phyloP scores from a whole-genome alignment of 805 yeast species.

The Kluyveromyces aestuarii region DNA sequence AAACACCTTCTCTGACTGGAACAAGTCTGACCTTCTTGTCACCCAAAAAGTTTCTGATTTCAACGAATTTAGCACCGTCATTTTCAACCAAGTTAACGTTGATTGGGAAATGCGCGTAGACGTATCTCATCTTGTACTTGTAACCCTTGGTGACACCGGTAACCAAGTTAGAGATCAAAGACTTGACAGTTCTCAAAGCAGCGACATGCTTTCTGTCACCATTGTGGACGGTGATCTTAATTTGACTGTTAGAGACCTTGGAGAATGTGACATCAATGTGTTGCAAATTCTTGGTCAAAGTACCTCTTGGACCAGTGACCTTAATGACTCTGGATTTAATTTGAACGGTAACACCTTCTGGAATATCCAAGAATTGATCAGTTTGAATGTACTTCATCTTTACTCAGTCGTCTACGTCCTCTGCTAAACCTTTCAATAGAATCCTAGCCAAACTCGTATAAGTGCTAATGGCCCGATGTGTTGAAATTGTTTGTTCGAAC shows the following conservation, averaged over 20 bases:
- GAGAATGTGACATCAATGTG: conserved; percentile 92
- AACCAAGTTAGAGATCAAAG: conserved; percentile 86
- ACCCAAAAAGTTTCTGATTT: conserved; percentile 99
- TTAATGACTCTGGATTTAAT: conserved; percentile 86
- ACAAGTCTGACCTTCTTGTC: conserved; percentile 94
- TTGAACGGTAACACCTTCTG: conserved; percentile 86
- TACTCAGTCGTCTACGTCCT: not conserved
- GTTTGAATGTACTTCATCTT: conserved; percentile 79
- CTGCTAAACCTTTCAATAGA: not conserved
- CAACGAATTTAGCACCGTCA: conserved; percentile 68
- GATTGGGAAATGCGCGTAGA: conserved; percentile 99
- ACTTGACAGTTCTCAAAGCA: conserved; percentile 96
- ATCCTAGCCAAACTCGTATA: not conserved
- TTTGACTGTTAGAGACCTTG: conserved; percentile 60
- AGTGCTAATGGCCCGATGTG: not conserved
- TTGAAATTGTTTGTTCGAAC: not conserved
- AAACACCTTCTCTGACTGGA: conserved; percentile 82
- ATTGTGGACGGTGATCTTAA: conserved; percentile 90
- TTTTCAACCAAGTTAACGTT: conserved; percentile 85
- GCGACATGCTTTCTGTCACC: conserved; percentile 99
- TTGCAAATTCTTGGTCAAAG: conserved; percentile 77
- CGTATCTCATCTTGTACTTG: conserved; percentile 99
- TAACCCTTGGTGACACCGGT: conserved; percentile 99
- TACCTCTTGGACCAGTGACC: conserved; percentile 98
- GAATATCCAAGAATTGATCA: conserved; percentile 73